Evolutionary conservation across 2,329 filamentous ascomycete genomes (phyloP), one percentile per base, ranked within the genome.

Genomic region (Epichloe uncinata): DNA sequence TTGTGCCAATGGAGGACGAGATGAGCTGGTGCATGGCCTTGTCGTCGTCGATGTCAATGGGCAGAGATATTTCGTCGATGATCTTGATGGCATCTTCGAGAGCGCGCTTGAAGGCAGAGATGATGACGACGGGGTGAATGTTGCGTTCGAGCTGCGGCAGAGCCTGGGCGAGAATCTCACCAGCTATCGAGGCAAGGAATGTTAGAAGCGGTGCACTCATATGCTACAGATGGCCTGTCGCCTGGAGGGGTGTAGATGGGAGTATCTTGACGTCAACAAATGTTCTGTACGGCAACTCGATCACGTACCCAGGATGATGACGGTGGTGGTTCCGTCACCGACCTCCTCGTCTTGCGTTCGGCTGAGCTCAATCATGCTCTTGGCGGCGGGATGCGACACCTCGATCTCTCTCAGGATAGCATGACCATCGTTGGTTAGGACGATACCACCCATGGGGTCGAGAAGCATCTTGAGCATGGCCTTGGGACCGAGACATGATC

Each of bases 401-500:
- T 98, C 93, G 67, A 98, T 98, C 73, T 98, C 93, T 78, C 93
- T 81, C 55, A 98, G 81, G 63, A 98, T 98, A 57, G 93, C 93
- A 70, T 98, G 93, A 53, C 93, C 93, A 66, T 98, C 93, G 72
- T 98, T 98, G 61, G 93, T 98, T 59, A 98, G 80, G 49, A 98
- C 93, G 62, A 98, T 98, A 64, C 93, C 93, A 61, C 93, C 93
- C 90, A 96, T 97, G 61, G 93, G 93, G 67, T 98, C 93, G 61
- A 98, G 78, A 62, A 98, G 75, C 93, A 98, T 98, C 81, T 98
- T 98, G 69, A 98, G 73, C 93, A 98, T 98, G 58, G 93, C 93
- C 75, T 97, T 98, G 66, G 93, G 93, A 41, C 93, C 93, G 57
- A 98, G 84, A 79, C 93, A 98, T 84, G 93, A 97, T 77, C 93